phyloP scores from a whole-genome alignment of 208 protist species.

The Trypanosoma scelopori region DNA sequence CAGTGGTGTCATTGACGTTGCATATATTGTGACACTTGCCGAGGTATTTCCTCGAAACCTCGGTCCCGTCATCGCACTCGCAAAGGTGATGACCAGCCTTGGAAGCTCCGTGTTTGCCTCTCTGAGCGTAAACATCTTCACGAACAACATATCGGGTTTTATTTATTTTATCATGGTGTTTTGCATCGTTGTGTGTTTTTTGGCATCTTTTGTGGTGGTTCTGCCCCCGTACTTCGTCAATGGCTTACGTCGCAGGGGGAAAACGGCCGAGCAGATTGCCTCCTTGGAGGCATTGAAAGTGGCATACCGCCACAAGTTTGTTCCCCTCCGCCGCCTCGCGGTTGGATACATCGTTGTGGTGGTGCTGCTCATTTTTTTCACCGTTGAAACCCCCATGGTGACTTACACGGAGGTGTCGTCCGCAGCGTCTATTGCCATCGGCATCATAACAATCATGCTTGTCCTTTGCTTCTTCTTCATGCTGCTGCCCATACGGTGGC shows the following conservation, averaged over 20 bases:
- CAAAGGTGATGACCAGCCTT: slow-evolving; percentile 77
- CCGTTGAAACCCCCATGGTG: slow-evolving; percentile 44
- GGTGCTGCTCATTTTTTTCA: slow-evolving; percentile 61
- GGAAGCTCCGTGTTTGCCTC: slow-evolving; percentile 56
- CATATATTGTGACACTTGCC: slow-evolving; percentile 50
- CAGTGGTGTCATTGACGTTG: slow-evolving; percentile 46
- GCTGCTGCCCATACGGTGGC: slow-evolving; percentile 38
- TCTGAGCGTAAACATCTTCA: slow-evolving; percentile 52
- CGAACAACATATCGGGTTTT: slow-evolving; percentile 41
- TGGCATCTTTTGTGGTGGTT: slow-evolving; percentile 42
- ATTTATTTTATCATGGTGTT: slow-evolving; percentile 58
- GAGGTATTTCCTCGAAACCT: slow-evolving; percentile 46
- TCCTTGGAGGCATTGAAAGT: slow-evolving; percentile 46
- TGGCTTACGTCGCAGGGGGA: slow-evolving; percentile 48
- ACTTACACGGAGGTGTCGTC: slow-evolving; percentile 34
- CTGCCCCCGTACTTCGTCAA: slow-evolving; percentile 70
- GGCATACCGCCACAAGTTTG: slow-evolving; percentile 64
- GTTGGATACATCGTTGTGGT: slow-evolving; percentile 55
- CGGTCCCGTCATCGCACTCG: slow-evolving; percentile 41
- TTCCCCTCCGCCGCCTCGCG: slow-evolving; percentile 54
- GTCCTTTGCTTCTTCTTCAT: slow-evolving; percentile 42
- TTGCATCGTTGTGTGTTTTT: slow-evolving; percentile 39
- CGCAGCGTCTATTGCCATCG: slow-evolving; percentile 38
- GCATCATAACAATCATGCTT: slow-evolving; percentile 37
- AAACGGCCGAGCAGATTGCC: slow-evolving; percentile 30